Conservation (phyloP, 1,139 yeast genomes). For the Oligophagozyma castellii region DNA sequence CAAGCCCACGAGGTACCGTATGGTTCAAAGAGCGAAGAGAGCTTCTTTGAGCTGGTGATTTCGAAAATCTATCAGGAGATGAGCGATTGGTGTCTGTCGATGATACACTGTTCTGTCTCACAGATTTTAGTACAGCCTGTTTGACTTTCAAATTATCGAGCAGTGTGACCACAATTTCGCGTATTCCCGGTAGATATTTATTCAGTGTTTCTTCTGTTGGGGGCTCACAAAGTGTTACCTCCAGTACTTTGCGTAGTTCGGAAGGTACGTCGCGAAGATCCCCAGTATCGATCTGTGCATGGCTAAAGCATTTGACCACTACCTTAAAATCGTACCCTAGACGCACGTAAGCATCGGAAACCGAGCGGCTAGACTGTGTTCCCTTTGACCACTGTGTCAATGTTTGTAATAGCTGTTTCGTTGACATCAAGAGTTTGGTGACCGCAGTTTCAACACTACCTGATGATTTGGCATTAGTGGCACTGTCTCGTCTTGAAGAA, state of each 20-base stretch:
- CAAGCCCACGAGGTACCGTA: not conserved
- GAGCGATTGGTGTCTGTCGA: not conserved
- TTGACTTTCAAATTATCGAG: constrained; percentile 71
- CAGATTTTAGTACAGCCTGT: constrained; percentile 36
- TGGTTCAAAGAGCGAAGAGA: not conserved
- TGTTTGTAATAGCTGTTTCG: constrained; percentile 74
- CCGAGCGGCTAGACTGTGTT: constrained; percentile 66
- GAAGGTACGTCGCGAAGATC: constrained; percentile 73
- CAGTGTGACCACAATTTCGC: constrained; percentile 74
- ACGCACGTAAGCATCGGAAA: constrained; percentile 82
- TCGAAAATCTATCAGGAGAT: too few species aligned
- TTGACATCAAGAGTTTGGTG: constrained; percentile 70
- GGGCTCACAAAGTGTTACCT: constrained; percentile 73
- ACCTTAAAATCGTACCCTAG: constrained; percentile 89
- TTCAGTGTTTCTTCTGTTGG: constrained; percentile 81
- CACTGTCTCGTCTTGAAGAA: too few species aligned
- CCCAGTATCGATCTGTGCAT: constrained; percentile 53
- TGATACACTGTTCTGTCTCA: not conserved
- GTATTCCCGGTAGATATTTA: constrained; percentile 65
- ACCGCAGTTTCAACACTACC: constrained; percentile 68
- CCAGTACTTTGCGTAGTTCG: constrained; percentile 59
- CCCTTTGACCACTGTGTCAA: constrained; percentile 85
- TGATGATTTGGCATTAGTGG: too few species aligned
- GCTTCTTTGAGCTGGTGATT: constrained; percentile 1
- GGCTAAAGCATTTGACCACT: constrained; percentile 60